Conservation (phyloP, 1,284 basidiomycete genomes). For the Malassezia vespertilionis region DNA sequence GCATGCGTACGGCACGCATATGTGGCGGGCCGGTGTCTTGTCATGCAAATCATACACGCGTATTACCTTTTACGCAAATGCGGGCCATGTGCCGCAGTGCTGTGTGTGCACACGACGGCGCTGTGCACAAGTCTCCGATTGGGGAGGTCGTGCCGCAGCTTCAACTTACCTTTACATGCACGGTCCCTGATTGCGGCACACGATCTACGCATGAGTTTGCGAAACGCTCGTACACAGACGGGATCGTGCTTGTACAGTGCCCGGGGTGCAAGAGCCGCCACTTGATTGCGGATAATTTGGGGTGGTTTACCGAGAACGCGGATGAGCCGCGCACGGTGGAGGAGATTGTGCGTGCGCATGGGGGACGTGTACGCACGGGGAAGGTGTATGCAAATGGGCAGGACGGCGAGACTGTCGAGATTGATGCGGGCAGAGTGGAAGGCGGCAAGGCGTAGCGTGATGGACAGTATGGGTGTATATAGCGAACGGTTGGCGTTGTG, state of each 20-base stretch:
- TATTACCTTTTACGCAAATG: too few species aligned
- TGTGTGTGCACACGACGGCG: not conserved
- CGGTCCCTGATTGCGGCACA: slow-evolving; percentile 56
- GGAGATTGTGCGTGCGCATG: slow-evolving; percentile 39
- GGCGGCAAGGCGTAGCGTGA: not conserved
- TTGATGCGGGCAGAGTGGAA: slow-evolving; percentile 11
- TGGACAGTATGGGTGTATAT: too few species aligned
- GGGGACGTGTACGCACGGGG: slow-evolving; percentile 32
- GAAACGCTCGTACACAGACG: slow-evolving; percentile 69
- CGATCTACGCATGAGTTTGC: slow-evolving; percentile 81
- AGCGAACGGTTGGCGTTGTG: too few species aligned
- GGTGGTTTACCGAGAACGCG: slow-evolving; percentile 39
- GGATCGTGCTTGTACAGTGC: slow-evolving; percentile 84
- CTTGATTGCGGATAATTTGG: slow-evolving; percentile 45
- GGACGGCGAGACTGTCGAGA: slow-evolving; percentile 42
- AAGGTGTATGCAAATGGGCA: slow-evolving; percentile 24
- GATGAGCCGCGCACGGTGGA: slow-evolving; percentile 40
- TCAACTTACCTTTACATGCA: slow-evolving; percentile 41
- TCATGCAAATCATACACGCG: not conserved
- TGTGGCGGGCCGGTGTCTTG: not conserved
- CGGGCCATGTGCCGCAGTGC: not conserved
- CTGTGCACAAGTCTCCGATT: slow-evolving; percentile 16
- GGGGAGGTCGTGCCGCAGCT: slow-evolving; percentile 34
- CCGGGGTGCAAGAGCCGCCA: slow-evolving; percentile 72
- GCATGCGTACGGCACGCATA: not conserved